Evolutionary conservation across 148 eudicot species (phyloP), one percentile per base, ranked within the genome.

Genomic region (Nepenthes mirabilis): DNA sequence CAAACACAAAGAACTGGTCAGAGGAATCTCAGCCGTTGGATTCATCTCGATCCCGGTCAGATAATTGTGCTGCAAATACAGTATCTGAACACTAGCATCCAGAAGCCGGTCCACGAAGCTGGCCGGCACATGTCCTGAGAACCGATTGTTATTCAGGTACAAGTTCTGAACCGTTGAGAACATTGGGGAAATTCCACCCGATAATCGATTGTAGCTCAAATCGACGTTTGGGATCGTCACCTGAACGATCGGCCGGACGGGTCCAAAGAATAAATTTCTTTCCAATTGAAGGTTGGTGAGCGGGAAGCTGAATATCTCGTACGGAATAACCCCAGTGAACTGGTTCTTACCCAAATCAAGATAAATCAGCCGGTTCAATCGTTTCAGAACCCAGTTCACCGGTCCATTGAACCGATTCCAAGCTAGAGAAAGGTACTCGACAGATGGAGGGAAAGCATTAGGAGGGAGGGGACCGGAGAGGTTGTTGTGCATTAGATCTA

Each of bases 31-130:
- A 56, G 78, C 97, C 83, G 79, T 80, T 40, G 85, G 95, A 74
- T 83, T 80, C 0, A 91, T 82, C 71, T 69, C 74, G 0, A 87
- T 79, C 33, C 95, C 90, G 0, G 95, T 87, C 50, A 91, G 57
- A 52, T 68, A 91, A 57, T 91, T 91, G 47, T 91, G 97, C 69
- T 91, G 97, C 37, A 91, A 58, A 62, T 91, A 91, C 11, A 91
- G 69, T 12, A 69, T 73, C 43, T 85, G 84, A 36, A 91, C 77
- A 1, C 72, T 69, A 0, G 77, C 78, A 1, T 76, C 75, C 49
- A 76, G 32, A 7, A 91, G 34, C 77, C 84, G 85, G 75, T 88
- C 85, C 70, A 83, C 88, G 5, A 83, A 79, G 13, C 54, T 57
- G 0, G 43, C 80, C 56, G 97, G 93, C 1, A 91, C 87, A 43